These are phyloP conservation scores for Fusarium luffae DNA, from an alignment of 2,329 filamentous ascomycete species.

Conservation along the genomic window DNA sequence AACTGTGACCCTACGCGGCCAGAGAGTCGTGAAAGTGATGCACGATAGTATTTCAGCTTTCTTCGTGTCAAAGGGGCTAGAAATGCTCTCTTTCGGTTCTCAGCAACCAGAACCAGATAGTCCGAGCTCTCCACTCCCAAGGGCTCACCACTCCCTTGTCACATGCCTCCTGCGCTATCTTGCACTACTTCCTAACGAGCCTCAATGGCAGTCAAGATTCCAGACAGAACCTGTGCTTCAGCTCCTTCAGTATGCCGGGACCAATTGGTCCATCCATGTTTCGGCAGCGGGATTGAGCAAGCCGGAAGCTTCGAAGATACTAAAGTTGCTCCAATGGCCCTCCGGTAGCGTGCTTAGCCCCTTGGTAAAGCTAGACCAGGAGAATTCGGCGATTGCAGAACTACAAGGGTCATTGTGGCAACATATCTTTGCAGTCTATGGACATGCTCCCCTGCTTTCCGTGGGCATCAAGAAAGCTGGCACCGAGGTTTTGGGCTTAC, in stretches of 20 bases:
- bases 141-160: background rate
- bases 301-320: background rate
- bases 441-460: background rate
- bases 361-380: background rate
- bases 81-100: background rate
- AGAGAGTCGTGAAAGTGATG: background rate
- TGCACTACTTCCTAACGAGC: background rate
- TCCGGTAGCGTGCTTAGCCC: background rate
- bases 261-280: background rate
- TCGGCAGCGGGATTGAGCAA: background rate
- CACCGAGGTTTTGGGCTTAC: background rate
- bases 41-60: background rate
- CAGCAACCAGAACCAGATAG: background rate
- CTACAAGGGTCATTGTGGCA: background rate
- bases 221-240: background rate
- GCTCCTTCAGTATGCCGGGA: background rate
- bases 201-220: background rate
- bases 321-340: constrained; percentile 2
- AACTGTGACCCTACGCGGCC: background rate
- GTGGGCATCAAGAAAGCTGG: background rate
- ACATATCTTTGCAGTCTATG: background rate
- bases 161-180: background rate
- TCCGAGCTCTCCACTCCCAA: background rate
- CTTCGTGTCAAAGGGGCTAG: background rate
- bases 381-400: background rate